A percentile compares a stretch with the other conserved stretches of the same genome.
Conservation (phyloP, 1,284 basidiomycete genomes). For the Ceratobasidium sp. region DNA sequence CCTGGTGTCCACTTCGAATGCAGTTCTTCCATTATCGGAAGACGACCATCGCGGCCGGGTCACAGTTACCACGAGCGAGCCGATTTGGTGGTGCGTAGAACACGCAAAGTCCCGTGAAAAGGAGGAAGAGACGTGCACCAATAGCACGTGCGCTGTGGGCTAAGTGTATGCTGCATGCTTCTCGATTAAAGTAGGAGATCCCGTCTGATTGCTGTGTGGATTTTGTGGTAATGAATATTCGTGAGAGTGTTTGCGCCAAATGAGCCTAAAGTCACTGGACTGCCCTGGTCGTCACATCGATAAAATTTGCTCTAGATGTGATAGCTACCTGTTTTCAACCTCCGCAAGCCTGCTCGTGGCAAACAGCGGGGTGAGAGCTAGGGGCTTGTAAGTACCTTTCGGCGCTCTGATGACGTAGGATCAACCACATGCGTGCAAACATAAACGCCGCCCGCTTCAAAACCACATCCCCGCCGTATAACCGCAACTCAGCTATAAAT, state of each 20-base stretch:
- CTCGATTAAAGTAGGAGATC: background rate
- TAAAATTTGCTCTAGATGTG: background rate
- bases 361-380: background rate
- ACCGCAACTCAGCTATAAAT: background rate
- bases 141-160: background rate
- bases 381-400: conserved; percentile 13
- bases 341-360: background rate
- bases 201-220: background rate
- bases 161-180: background rate
- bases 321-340: background rate
- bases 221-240: background rate
- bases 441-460: conserved; percentile 1
- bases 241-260: background rate
- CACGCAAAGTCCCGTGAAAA: conserved; percentile 8
- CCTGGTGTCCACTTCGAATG: conserved; percentile 89
- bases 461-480: background rate
- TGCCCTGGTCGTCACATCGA: background rate
- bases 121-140: background rate
- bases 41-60: conserved; percentile 77
- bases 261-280: too few species aligned
- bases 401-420: background rate
- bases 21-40: conserved; percentile 88
- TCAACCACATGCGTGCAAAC: background rate
- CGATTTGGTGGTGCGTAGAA: conserved; percentile 90
- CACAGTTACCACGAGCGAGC: conserved; percentile 75